Evolutionary conservation across 1,139 yeast genomes (phyloP), one percentile per base, ranked within the genome.

Genomic region (Kodamaea sp.): DNA sequence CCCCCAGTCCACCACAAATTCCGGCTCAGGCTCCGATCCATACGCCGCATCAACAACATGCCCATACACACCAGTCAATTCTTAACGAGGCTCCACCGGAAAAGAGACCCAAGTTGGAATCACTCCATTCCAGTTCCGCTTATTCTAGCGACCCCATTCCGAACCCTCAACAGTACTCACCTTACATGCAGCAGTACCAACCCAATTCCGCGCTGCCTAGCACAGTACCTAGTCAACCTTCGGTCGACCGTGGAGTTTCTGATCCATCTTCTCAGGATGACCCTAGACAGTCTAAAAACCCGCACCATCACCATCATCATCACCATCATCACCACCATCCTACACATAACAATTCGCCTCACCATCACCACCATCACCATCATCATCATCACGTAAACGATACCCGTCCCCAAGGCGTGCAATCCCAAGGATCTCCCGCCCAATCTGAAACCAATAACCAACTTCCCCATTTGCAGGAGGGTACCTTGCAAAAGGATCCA

Each of bases 301-400:
- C n/a, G 25, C 41, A 35, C 25, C 41, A 41, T 15, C 43, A 34
- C 13, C 47, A 42, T 14, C 48, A 39, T 28, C 56, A 39, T 22
- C 41, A 35, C 28, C 59, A 48, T 27, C 57, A 46, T 23, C 59
- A 53, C 26, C 65, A 53, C 27, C 60, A 51, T 31, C 49, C 43
- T 40, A 50, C 59, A 36, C 56, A 54, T 2, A 18, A 10, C 15
- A 26, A 26, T 16, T n/a, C 28, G 42, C 24, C 15, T 3, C 38
- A 28, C 11, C 43, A 35, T 14, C 40, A 35, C 22, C 49, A 42
- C 24, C 47, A 39, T 24, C 51, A 41, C 26, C 46, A 41, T 20
- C 46, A 43, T 14, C 44, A 41, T 29, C 43, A 43, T 15, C 46
- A 26, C 18, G 21, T 26, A 4, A 26, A 26, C 18, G 18, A 26